phyloP scores from a whole-genome alignment of 768 basidiomycete genomes.

The Lactarius quietus region DNA sequence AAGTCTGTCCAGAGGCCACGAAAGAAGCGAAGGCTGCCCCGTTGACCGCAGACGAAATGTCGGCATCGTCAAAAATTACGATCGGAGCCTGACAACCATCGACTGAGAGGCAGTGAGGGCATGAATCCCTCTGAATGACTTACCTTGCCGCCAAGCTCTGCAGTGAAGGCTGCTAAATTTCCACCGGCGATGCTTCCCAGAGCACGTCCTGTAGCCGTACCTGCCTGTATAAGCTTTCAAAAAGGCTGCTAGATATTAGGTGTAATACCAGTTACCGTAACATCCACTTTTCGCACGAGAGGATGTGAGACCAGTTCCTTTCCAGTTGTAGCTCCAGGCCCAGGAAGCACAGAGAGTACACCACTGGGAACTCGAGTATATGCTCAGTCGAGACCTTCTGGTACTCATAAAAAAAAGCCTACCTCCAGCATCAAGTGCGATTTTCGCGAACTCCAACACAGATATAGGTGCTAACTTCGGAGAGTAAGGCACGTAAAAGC shows the following conservation, averaged over 20 bases:
- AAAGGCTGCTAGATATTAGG: not conserved
- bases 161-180: slow-evolving; percentile 73
- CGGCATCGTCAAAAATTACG: slow-evolving; percentile 74
- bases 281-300: slow-evolving; percentile 72
- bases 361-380: slow-evolving; percentile 61
- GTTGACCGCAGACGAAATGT: slow-evolving; percentile 70
- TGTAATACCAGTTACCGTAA: slow-evolving; percentile 54
- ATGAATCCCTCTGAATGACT: not conserved
- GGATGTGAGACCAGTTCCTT: slow-evolving; percentile 62
- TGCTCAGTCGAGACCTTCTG: not conserved
- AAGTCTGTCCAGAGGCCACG: slow-evolving; percentile 85
- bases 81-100: slow-evolving; percentile 60
- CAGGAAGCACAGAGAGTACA: slow-evolving; percentile 71
- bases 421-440: slow-evolving; percentile 68
- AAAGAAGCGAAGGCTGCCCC: slow-evolving; percentile 83
- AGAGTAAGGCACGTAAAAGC: not conserved
- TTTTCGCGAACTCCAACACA: slow-evolving; percentile 69
- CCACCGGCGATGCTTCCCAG: slow-evolving; percentile 69
- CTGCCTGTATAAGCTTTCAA: slow-evolving; percentile 47
- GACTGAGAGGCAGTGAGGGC: slow-evolving; percentile 1
- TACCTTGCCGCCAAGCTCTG: slow-evolving; percentile 85
- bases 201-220: slow-evolving; percentile 71
- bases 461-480: slow-evolving; percentile 70
- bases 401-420: slow-evolving; percentile 20
- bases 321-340: slow-evolving; percentile 63